Percentiles rank a stretch among this genome's conserved stretches.
Conservation (phyloP, 192 early-diverging fungal species). For the Kickxella alabastrina region DNA sequence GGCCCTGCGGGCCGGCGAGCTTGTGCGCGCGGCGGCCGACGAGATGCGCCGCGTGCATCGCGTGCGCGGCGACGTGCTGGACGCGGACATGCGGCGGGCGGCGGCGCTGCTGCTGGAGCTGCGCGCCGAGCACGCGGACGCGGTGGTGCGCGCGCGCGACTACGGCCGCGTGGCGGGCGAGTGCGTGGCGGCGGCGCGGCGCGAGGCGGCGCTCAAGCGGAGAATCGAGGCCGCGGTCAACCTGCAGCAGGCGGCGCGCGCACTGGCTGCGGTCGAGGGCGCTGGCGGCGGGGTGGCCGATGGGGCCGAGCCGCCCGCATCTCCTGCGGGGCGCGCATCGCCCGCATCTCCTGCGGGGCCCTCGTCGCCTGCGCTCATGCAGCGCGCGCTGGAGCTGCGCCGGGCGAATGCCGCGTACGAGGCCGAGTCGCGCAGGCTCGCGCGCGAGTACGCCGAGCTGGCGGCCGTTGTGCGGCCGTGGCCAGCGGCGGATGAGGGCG, state of each 20-base stretch:
- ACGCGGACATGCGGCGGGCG: conserved; percentile 38
- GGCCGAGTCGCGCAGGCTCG: conserved; percentile 19
- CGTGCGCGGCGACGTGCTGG: conserved; percentile 8
- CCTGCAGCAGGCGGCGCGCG: conserved; percentile 27
- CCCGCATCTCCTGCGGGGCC: no score
- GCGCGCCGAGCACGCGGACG: conserved; percentile 27
- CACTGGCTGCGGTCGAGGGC: no score
- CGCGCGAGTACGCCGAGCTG: conserved; percentile 38
- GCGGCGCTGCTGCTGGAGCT: conserved; percentile 45
- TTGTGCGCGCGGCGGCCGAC: conserved; percentile 14
- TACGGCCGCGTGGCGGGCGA: conserved; percentile 1
- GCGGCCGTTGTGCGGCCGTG: conserved; percentile 30
- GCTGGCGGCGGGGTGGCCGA: no score
- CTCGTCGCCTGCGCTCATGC: no score
- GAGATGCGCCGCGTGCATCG: conserved; percentile 27
- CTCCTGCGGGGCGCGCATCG: no score
- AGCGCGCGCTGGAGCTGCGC: conserved; percentile 22
- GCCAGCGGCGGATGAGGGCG: conserved; percentile 17
- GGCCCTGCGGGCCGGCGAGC: conserved; percentile 8
- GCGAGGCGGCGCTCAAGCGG: conserved; percentile 17
- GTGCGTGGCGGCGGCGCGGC: conserved; percentile 1
- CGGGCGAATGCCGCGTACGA: conserved; percentile 12
- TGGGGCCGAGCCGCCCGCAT: no score
- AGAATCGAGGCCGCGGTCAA: conserved; percentile 22
- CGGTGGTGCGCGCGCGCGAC: conserved; percentile 1